Conservation (phyloP, 805 yeast species). For the Candida nemodendra region DNA sequence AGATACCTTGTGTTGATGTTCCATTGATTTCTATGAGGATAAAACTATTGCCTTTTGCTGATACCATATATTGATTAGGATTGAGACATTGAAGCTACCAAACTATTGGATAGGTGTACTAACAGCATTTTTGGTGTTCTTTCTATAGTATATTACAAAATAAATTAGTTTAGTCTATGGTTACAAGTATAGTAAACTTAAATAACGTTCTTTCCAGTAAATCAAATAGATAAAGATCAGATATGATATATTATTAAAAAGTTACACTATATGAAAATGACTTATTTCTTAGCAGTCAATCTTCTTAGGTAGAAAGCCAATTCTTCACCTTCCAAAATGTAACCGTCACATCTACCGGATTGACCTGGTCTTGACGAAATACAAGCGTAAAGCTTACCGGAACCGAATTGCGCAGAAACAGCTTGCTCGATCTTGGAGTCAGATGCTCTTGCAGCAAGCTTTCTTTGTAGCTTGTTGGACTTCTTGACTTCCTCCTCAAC, state of each 20-base stretch:
- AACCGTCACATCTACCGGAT: constrained; percentile 99
- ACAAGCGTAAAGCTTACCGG: constrained; percentile 98
- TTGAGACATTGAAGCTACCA: too few relatives aligned
- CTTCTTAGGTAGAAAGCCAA: constrained; percentile 99
- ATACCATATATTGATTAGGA: too few relatives aligned
- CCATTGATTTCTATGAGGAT: constrained; percentile 24
- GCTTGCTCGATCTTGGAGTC: constrained; percentile 83
- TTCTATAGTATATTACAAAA: constrained; percentile 1
- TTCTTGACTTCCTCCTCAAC: constrained; percentile 62
- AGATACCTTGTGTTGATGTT: constrained; percentile 1
- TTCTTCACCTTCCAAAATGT: constrained; percentile 99
- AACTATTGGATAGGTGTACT: too few relatives aligned
- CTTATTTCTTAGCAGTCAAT: constrained; percentile 98
- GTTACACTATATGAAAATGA: constrained; percentile 13
- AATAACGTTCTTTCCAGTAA: constrained; percentile 5
- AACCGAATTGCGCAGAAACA: constrained; percentile 94
- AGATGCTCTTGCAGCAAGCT: constrained; percentile 90
- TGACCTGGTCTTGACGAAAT: constrained; percentile 99
- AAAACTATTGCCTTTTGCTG: constrained; percentile 30
- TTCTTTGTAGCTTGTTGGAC: constrained; percentile 82
- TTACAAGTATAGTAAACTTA: too few relatives aligned
- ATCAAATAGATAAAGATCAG: constrained; percentile 35
- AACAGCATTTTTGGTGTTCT: too few relatives aligned
- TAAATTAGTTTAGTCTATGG: too few relatives aligned
- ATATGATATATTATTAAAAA: constrained; percentile 31